These are phyloP conservation scores for Phytophthora hybrid DNA, from an alignment of 352 stramenopile species.

Conservation along the genomic window DNA sequence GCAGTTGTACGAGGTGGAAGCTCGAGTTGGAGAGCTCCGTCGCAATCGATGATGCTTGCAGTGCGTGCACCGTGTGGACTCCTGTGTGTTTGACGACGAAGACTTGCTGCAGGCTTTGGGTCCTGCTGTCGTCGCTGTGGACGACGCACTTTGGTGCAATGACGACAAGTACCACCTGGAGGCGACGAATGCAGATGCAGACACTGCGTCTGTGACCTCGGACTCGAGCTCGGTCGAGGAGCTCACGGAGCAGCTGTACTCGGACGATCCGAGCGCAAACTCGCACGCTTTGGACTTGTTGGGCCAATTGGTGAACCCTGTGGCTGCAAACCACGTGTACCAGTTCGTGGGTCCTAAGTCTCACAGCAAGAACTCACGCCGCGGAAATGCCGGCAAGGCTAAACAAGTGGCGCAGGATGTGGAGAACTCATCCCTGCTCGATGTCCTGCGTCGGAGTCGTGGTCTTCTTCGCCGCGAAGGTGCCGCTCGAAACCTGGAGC, in stretches of 20 bases:
- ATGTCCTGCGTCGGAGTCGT: too few relatives aligned
- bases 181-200: slow-evolving; percentile 31
- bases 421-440: too few relatives aligned
- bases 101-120: slow-evolving; percentile 55
- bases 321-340: slow-evolving; percentile 22
- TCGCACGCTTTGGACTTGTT: slow-evolving; percentile 58
- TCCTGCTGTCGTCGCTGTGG: slow-evolving; percentile 51
- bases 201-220: slow-evolving; percentile 53
- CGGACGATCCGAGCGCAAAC: slow-evolving; percentile 46
- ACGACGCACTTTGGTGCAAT: slow-evolving; percentile 59
- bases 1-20: slow-evolving; percentile 51
- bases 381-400: slow-evolving; percentile 33
- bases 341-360: slow-evolving; percentile 35
- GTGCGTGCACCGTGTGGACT: slow-evolving; percentile 57
- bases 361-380: slow-evolving; percentile 20
- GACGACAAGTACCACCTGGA: slow-evolving; percentile 45
- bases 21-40: slow-evolving; percentile 44
- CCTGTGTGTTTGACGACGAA: slow-evolving; percentile 56
- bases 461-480: too few relatives aligned
- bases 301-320: slow-evolving; percentile 47
- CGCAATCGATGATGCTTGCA: slow-evolving; percentile 52
- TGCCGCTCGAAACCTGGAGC: too few relatives aligned
- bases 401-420: slow-evolving; percentile 47
- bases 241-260: slow-evolving; percentile 53
- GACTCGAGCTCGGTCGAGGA: slow-evolving; percentile 44